Evolutionary conservation across 176 grass and related monocot genomes (phyloP).

Genomic region (Saccharum spontaneum): DNA sequence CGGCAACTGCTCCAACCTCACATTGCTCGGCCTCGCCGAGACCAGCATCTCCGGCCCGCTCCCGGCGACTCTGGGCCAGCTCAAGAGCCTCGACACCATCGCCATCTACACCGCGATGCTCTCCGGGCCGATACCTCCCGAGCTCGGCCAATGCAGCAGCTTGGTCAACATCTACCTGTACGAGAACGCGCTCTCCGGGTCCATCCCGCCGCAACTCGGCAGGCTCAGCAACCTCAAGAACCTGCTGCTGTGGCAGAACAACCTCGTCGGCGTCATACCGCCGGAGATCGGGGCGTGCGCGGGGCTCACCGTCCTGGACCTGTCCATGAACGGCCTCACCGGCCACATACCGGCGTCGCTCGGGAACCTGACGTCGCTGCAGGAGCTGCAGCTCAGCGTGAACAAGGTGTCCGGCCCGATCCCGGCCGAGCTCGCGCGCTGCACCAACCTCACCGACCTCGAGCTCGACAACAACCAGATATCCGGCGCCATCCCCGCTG

Average conservation of each 20-base stretch:
- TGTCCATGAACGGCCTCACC: constrained; percentile 74
- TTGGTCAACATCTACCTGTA: constrained; percentile 76
- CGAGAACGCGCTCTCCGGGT: constrained; percentile 69
- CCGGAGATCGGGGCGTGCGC: constrained; percentile 60
- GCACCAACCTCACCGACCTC: constrained; percentile 77
- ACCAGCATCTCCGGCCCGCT: constrained; percentile 70
- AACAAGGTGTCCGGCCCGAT: constrained; percentile 73
- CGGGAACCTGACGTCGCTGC: constrained; percentile 60
- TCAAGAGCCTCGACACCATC: constrained; percentile 66
- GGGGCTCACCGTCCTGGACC: constrained; percentile 53
- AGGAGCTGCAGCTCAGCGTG: constrained; percentile 72
- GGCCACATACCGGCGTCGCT: constrained; percentile 78
- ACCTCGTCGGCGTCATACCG: constrained; percentile 81
- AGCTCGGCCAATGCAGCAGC: constrained; percentile 59
- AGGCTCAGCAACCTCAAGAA: constrained; percentile 52
- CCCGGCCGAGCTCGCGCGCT: constrained; percentile 57
- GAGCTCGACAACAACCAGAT: constrained; percentile 95
- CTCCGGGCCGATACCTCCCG: constrained; percentile 68
- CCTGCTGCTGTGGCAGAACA: constrained; percentile 86
- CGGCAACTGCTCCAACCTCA: constrained; percentile 58
- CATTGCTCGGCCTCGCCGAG: constrained; percentile 76
- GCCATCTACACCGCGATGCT: constrained; percentile 75
- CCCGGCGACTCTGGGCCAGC: constrained; percentile 49
- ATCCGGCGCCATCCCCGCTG: constrained; percentile 59
- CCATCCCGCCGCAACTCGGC: constrained; percentile 71